phyloP scores from a whole-genome alignment of 108 stramenopile genomes.

The Pseudonitzschia multiseries region DNA sequence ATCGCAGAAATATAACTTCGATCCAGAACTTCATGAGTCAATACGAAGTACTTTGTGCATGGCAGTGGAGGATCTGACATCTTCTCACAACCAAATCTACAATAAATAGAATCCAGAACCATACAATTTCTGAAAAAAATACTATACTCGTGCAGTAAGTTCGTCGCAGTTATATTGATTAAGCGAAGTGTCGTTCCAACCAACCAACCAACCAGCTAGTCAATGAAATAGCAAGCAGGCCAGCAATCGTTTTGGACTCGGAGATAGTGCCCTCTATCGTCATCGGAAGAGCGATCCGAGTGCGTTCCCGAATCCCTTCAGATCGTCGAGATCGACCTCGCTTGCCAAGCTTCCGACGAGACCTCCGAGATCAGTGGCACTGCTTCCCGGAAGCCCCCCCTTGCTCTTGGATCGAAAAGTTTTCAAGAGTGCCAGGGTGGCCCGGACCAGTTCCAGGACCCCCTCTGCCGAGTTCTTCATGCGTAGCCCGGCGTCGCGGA shows the following conservation, averaged over 20 bases:
- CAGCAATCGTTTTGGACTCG: not conserved
- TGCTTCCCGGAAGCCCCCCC: not conserved
- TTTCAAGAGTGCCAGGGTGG: not conserved
- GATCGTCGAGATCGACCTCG: not conserved
- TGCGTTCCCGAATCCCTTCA: not conserved
- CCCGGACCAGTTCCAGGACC: conserved; percentile 1
- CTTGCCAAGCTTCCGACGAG: not conserved
- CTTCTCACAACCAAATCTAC: too few relatives aligned
- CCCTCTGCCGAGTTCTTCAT: not conserved
- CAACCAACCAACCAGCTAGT: too few relatives aligned
- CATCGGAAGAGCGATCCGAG: not conserved
- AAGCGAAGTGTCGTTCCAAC: too few relatives aligned
- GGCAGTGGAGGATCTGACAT: too few relatives aligned
- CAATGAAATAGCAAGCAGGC: not conserved
- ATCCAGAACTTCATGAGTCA: too few relatives aligned
- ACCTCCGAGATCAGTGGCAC: not conserved
- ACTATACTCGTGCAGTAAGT: too few relatives aligned
- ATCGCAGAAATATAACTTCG: too few relatives aligned
- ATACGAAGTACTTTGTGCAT: too few relatives aligned
- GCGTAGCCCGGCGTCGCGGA: not conserved
- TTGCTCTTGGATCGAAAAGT: conserved; percentile 8
- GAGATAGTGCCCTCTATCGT: not conserved
- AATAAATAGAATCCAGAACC: too few relatives aligned
- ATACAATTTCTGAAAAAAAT: too few relatives aligned
- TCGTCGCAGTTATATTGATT: too few relatives aligned